Base-by-base conservation (phyloP, 2,329 filamentous ascomycete species). In the Penicillium sp. region DNA sequence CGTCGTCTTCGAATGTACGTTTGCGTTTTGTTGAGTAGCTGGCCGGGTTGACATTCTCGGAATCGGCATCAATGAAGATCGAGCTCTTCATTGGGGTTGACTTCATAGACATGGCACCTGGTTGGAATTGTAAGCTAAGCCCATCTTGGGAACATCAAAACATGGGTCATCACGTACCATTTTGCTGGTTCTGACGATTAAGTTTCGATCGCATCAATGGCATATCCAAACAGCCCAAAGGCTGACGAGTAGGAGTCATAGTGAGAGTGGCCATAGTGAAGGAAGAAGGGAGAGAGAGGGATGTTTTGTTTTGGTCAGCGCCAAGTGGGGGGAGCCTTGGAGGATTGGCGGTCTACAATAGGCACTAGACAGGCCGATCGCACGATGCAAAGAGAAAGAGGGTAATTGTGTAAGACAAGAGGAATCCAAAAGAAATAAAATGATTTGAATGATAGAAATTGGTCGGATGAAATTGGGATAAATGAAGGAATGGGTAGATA, bases 31-130 rank as follows among this genome's bases (percentile, higher is more conserved):
- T 75, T 6, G 83, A 78, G 35, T 80, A 81, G 61, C 76, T 78
- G 35, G 72, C 71, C 8, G 85, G 85, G 59, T 86, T 84, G 57
- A 85, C 75, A 66, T 88, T 88, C 71, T 87, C 83, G 3, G 64
- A 62, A 53, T 53, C 27, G 47, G 33, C 9, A 42, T 71, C 67
- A n/a, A 64, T 56, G 54, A 65, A 65, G 56, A 67, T 60, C 10
- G 65, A 59, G 51, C 21, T 59, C 51, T 67, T 65, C 47, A 57
- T 51, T 35, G 64, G 59, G 10, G 59, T 51, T 21, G 54, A 48
- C 66, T 54, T 57, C 35, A 48, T 21, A n/a, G 54, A 41, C 41
- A 35, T 47, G 47, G 38, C n/a, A 43, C 41, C 37, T 45, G 42
- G 42, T 50, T 31, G 33, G 50, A 21, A 37, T 46, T 53, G 23